Evolutionary conservation across 495 filamentous ascomycete genomes (phyloP).

Genomic region (Trichoderma gamsii): DNA sequence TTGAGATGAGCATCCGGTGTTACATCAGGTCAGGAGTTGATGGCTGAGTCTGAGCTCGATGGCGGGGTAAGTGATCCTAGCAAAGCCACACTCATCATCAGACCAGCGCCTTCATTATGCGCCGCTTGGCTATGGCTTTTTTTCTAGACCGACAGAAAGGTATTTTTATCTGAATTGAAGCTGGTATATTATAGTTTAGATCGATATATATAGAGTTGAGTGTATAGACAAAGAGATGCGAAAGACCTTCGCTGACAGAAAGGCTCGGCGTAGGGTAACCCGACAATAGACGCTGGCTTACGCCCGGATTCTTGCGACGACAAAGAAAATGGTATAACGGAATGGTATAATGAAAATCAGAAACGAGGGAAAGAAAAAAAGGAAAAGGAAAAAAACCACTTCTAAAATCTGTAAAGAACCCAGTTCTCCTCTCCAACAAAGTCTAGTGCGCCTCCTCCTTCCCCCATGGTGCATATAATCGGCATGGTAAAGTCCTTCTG

Average conservation of each 20-base stretch:
- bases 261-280: neutral
- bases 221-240: too few relatives aligned
- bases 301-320: neutral
- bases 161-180: too few relatives aligned
- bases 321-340: neutral
- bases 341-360: neutral
- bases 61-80: neutral
- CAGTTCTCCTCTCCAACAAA: conserved; percentile 2
- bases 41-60: neutral
- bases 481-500: neutral
- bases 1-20: neutral
- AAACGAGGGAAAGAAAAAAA: neutral
- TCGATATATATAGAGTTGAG: too few relatives aligned
- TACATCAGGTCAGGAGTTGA: neutral
- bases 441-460: neutral
- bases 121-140: neutral
- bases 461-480: neutral
- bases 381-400: neutral
- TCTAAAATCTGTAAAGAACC: neutral
- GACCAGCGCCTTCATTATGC: neutral
- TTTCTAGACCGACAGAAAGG: too few relatives aligned
- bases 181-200: too few relatives aligned
- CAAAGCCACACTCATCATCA: conserved; percentile 12
- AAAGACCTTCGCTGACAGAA: neutral
- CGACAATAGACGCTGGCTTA: neutral